phyloP scores from a whole-genome alignment of 2,329 filamentous ascomycete genomes.

The Hirsutella minnesotensis region DNA sequence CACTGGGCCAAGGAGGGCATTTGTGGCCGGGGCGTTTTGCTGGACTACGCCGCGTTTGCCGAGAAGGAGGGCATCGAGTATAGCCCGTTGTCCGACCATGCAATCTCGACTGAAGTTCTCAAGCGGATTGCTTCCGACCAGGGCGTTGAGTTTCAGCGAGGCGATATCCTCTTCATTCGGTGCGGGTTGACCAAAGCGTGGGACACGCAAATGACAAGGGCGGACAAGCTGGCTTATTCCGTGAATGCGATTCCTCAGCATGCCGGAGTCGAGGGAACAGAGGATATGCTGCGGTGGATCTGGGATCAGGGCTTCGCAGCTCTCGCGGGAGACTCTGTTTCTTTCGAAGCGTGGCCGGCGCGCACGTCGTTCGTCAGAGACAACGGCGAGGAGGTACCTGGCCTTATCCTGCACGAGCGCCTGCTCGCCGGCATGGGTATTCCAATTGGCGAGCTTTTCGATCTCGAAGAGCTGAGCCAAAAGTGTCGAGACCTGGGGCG shows the following conservation, averaged over 20 bases:
- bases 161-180: slow-evolving; percentile 36
- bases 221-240: slow-evolving; percentile 37
- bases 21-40: slow-evolving; percentile 34
- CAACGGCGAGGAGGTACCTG: slow-evolving; percentile 5
- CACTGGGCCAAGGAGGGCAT: slow-evolving; percentile 37
- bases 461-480: slow-evolving; percentile 23
- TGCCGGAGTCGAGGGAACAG: slow-evolving; percentile 13
- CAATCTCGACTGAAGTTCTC: slow-evolving; percentile 17
- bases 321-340: slow-evolving; percentile 29
- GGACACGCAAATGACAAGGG: slow-evolving; percentile 13
- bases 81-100: slow-evolving; percentile 26
- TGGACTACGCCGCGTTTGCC: slow-evolving; percentile 37
- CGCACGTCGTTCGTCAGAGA: slow-evolving; percentile 18
- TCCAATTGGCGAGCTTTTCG: slow-evolving; percentile 25
- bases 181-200: slow-evolving; percentile 17
- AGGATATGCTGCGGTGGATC: slow-evolving; percentile 29
- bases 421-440: slow-evolving; percentile 36
- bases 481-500: slow-evolving; percentile 38
- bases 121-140: slow-evolving; percentile 24
- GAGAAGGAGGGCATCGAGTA: slow-evolving; percentile 22
- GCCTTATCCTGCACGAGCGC: slow-evolving; percentile 30
- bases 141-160: slow-evolving; percentile 30
- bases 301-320: slow-evolving; percentile 34
- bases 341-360: slow-evolving; percentile 26
- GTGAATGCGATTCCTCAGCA: slow-evolving; percentile 18